Conservation (phyloP, 2,329 filamentous ascomycete species). For the Fusarium anthophilum region DNA sequence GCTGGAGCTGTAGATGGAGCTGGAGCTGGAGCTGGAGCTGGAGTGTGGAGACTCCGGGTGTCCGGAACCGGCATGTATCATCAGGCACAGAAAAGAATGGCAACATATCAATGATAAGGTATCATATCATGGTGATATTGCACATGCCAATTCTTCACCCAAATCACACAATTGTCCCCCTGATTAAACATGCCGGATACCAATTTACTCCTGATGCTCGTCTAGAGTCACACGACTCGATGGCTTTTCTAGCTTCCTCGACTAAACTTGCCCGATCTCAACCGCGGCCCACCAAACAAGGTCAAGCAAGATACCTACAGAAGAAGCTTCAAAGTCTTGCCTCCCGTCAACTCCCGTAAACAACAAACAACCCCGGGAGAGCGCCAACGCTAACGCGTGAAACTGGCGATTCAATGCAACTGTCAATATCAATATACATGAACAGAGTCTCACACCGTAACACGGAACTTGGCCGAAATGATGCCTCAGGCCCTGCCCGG, state of each 20-base stretch:
- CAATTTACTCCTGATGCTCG: not conserved
- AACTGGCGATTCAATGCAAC: conserved; percentile 6
- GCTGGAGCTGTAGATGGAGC: conserved; percentile 2
- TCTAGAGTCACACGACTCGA: conserved; percentile 18
- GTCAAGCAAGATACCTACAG: not conserved
- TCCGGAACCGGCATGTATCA: conserved; percentile 5
- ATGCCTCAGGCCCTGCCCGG: conserved; percentile 22
- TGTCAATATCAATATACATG: not conserved
- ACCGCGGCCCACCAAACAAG: conserved; percentile 1
- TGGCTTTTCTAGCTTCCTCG: conserved; percentile 7
- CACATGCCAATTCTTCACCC: not conserved
- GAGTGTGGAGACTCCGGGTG: conserved; percentile 23
- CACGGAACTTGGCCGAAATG: conserved; percentile 31
- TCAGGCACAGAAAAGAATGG: conserved; percentile 24
- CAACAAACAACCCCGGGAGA: not conserved
- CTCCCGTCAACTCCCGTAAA: conserved; percentile 10
- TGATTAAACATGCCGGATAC: not conserved
- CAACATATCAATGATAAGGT: not conserved
- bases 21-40: conserved; percentile 4
- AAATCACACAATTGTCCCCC: not conserved
- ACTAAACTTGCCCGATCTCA: conserved; percentile 11
- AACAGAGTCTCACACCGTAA: conserved; percentile 8
- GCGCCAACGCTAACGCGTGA: not conserved
- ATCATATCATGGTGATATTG: not conserved
- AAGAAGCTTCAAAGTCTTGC: not conserved